Conservation (phyloP, 306 rosid genomes). For the Castanea crenata region DNA sequence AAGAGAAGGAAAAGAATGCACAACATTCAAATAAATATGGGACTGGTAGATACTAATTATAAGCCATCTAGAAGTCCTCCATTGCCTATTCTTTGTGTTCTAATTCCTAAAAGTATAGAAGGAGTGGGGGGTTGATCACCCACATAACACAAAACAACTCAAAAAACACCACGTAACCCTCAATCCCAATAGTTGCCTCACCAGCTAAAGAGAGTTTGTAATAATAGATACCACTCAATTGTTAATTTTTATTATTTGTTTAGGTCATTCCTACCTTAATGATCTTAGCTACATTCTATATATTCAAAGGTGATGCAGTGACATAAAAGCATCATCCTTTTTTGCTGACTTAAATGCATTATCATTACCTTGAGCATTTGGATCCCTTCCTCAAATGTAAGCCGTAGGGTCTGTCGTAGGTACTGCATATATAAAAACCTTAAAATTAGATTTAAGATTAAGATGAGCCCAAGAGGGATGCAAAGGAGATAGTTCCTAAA, state of each 20-base stretch:
- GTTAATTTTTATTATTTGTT: neutral
- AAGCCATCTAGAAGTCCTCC: neutral
- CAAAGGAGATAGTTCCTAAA: neutral
- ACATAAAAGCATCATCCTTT: neutral
- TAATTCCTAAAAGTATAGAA: neutral
- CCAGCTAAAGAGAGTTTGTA: too few relatives aligned
- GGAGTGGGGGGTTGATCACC: neutral
- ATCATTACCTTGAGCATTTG: conserved; percentile 79
- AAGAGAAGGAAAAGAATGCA: neutral
- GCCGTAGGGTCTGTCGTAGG: conserved; percentile 61
- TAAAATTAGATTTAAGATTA: conserved; percentile 29
- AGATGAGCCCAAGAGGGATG: neutral
- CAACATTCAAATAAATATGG: neutral
- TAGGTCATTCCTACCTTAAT: neutral
- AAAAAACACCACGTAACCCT: neutral
- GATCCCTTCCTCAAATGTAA: conserved; percentile 89
- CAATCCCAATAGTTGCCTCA: neutral
- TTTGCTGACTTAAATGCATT: too few relatives aligned
- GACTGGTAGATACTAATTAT: neutral
- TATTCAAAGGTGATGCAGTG: neutral
- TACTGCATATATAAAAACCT: conserved; percentile 53
- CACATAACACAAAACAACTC: neutral
- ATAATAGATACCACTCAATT: neutral
- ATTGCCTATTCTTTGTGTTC: neutral
- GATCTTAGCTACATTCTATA: neutral